These are phyloP conservation scores for Aspergillus carlsbadensis DNA, from an alignment of 495 filamentous ascomycete genomes.

Conservation along the genomic window DNA sequence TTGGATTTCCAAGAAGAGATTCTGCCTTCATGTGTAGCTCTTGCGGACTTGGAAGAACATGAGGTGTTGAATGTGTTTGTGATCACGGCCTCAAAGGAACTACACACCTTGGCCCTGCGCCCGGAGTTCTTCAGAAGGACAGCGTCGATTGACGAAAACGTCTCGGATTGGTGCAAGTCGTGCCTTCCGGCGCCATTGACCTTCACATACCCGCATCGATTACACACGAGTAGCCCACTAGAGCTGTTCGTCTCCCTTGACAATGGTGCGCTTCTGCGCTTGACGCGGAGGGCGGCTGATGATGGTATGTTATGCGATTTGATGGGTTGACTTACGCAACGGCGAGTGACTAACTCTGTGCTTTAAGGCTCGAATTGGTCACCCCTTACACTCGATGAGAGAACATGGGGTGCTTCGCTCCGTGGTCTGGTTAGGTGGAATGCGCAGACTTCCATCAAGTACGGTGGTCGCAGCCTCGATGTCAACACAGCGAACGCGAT, in stretches of 20 bases:
- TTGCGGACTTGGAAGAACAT: slow-evolving; percentile 74
- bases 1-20: slow-evolving; percentile 74
- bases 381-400: slow-evolving; percentile 76
- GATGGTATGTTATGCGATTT: slow-evolving; percentile 52
- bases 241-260: slow-evolving; percentile 78
- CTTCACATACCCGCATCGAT: slow-evolving; percentile 76
- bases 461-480: slow-evolving; percentile 66
- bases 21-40: slow-evolving; percentile 69
- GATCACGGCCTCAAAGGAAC: slow-evolving; percentile 71
- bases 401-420: slow-evolving; percentile 71
- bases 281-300: slow-evolving; percentile 64
- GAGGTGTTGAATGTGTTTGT: slow-evolving; percentile 79
- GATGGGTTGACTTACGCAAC: neutral
- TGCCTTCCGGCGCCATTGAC: slow-evolving; percentile 68
- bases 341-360: slow-evolving; percentile 17
- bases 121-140: slow-evolving; percentile 75
- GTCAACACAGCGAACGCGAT: slow-evolving; percentile 62
- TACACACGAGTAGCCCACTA: slow-evolving; percentile 68
- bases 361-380: slow-evolving; percentile 61
- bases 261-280: slow-evolving; percentile 75
- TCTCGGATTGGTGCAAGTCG: slow-evolving; percentile 74
- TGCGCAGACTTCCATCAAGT: slow-evolving; percentile 61
- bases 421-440: slow-evolving; percentile 71
- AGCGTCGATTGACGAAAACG: slow-evolving; percentile 64
- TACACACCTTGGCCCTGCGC: slow-evolving; percentile 77